Conservation (phyloP, 352 stramenopile species). For the Pythium rhizo-oryzae region DNA sequence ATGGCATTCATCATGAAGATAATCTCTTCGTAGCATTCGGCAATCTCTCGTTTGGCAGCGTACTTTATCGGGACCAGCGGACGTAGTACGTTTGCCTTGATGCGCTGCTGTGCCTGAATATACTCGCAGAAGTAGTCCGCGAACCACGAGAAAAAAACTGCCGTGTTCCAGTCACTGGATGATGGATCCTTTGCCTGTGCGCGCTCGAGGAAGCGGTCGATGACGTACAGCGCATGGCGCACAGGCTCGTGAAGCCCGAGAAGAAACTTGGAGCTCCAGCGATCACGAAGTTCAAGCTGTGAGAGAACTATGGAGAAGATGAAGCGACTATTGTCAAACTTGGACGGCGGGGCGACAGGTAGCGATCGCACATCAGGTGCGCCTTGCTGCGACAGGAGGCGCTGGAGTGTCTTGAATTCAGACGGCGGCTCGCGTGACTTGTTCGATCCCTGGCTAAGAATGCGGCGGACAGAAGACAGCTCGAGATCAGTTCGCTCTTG, state of each 20-base stretch:
- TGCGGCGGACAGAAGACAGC: constrained; percentile 3
- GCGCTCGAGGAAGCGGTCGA: constrained; percentile 79
- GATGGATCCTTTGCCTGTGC: constrained; percentile 34
- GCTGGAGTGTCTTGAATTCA: constrained; percentile 37
- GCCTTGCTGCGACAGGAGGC: constrained; percentile 33
- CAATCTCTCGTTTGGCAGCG: constrained; percentile 58
- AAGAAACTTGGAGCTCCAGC: constrained; percentile 72
- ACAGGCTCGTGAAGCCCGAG: constrained; percentile 77
- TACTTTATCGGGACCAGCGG: constrained; percentile 60
- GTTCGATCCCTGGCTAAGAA: constrained; percentile 21
- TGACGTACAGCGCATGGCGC: constrained; percentile 81
- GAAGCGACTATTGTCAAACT: constrained; percentile 49
- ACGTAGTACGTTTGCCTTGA: constrained; percentile 64
- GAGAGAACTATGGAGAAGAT: constrained; percentile 77
- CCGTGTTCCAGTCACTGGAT: constrained; percentile 24
- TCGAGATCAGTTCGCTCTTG: neutral
- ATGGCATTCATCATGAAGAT: constrained; percentile 64
- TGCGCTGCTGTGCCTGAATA: constrained; percentile 61
- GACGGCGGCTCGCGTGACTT: constrained; percentile 18
- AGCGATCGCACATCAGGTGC: constrained; percentile 25
- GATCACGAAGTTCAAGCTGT: constrained; percentile 49
- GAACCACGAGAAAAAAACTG: constrained; percentile 76
- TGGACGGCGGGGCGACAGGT: constrained; percentile 52
- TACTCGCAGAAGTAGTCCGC: constrained; percentile 78
- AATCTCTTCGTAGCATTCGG: constrained; percentile 71